Evolutionary conservation across 2,329 filamentous ascomycete genomes (phyloP).

Genomic region (Lachnellula hyalina): DNA sequence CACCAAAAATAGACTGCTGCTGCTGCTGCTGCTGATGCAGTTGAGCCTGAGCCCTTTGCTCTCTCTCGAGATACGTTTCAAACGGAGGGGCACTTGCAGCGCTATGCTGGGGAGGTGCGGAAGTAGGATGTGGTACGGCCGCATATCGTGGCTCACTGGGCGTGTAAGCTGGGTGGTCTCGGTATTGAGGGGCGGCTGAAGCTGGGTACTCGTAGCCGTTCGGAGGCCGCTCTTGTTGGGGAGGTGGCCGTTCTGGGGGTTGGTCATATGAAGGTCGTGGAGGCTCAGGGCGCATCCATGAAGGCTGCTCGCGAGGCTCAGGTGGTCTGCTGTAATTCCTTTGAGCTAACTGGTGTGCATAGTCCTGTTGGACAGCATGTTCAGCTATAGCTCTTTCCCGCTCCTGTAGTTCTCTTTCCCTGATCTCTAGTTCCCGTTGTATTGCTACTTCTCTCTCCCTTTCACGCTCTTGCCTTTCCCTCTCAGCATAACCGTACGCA

Average conservation of each 20-base stretch:
- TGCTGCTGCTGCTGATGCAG: conserved; percentile 35
- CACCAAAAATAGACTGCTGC: conserved; percentile 30
- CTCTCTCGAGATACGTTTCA: conserved; percentile 25
- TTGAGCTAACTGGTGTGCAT: conserved; percentile 24
- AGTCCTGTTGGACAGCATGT: conserved; percentile 15
- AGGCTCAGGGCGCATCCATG: conserved; percentile 28
- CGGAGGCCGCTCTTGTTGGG: conserved; percentile 8
- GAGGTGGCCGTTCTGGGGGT: conserved; percentile 9
- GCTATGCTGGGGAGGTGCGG: conserved; percentile 32
- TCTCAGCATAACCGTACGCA: conserved; percentile 49
- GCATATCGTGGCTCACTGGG: conserved; percentile 23
- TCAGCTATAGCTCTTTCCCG: conserved; percentile 11
- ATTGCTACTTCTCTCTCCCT: conserved; percentile 12
- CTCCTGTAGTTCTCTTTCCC: conserved; percentile 20
- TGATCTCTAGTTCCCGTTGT: conserved; percentile 24
- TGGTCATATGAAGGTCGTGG: conserved; percentile 16
- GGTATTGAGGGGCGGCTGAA: conserved; percentile 23
- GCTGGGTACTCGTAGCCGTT: conserved; percentile 26
- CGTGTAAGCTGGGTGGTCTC: conserved; percentile 23
- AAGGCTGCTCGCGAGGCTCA: conserved; percentile 25
- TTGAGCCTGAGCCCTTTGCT: conserved; percentile 31
- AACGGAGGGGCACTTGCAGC: conserved; percentile 29
- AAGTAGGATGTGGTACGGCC: conserved; percentile 33
- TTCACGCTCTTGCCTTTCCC: conserved; percentile 33
- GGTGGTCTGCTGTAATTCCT: conserved; percentile 25